Conservation (phyloP, 2,329 filamentous ascomycete species). For the Lasiodiplodia citricola region DNA sequence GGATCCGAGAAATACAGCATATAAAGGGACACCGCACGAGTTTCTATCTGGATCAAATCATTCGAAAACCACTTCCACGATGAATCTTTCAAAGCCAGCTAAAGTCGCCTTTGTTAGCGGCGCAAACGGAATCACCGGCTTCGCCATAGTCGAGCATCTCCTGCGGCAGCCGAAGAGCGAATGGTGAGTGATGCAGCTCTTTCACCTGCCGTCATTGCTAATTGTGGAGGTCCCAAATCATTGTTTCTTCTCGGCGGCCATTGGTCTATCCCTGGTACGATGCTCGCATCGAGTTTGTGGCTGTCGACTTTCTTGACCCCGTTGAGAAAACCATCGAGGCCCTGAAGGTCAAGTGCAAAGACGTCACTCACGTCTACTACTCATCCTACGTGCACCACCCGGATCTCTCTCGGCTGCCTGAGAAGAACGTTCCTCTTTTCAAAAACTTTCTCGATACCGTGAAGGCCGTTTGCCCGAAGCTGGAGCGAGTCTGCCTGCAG, state of each 20-base stretch:
- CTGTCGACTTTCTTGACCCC: constrained; percentile 39
- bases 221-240: constrained; percentile 32
- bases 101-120: constrained; percentile 45
- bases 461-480: constrained; percentile 30
- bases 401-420: constrained; percentile 35
- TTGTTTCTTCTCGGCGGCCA: constrained; percentile 37
- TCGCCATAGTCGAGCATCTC: constrained; percentile 43
- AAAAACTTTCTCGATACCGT: constrained; percentile 40
- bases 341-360: constrained; percentile 32
- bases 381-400: constrained; percentile 41
- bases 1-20: too few relatives aligned
- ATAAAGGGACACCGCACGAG: too few relatives aligned
- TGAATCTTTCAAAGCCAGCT: not conserved
- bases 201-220: too few relatives aligned
- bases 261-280: constrained; percentile 33
- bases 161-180: constrained; percentile 31
- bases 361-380: constrained; percentile 43
- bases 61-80: too few relatives aligned
- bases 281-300: constrained; percentile 40
- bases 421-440: constrained; percentile 39
- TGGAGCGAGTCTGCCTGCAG: constrained; percentile 34
- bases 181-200: not conserved
- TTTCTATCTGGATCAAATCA: too few relatives aligned
- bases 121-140: constrained; percentile 43
- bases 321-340: not conserved